Evolutionary conservation across 176 grass and related monocot species (phyloP).

Genomic region (Thinopyrum elongatum): DNA sequence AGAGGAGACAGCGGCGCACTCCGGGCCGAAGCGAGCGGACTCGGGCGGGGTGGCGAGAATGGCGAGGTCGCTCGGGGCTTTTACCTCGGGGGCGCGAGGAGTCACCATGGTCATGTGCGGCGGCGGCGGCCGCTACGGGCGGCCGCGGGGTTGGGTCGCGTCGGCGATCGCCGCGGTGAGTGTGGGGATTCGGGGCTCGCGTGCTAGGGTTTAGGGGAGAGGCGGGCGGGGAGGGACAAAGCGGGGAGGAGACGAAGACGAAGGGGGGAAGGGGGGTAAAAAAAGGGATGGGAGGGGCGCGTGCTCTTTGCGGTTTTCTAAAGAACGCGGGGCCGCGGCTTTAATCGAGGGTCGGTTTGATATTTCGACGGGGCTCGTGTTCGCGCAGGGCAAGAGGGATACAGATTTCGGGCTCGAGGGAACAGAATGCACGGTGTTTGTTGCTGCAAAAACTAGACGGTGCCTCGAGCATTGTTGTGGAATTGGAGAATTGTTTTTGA

Average conservation of each 20-base stretch:
- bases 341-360: not conserved
- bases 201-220: conserved; percentile 48
- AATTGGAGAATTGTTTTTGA: no score
- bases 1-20: not conserved
- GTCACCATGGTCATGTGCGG: conserved; percentile 46
- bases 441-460: not conserved
- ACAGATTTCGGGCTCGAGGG: no score
- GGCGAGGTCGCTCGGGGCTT: not conserved
- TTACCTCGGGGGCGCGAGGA: conserved; percentile 50
- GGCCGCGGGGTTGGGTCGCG: not conserved
- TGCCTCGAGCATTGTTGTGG: no score
- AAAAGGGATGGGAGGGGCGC: not conserved
- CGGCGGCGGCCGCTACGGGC: not conserved
- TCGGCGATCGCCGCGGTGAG: conserved; percentile 18
- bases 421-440: not conserved
- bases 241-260: not conserved
- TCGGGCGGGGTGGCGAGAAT: not conserved
- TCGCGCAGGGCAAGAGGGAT: no score
- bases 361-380: not conserved
- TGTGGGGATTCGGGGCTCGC: not conserved
- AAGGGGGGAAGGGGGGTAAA: not conserved
- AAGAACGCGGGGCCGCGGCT: not conserved
- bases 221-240: not conserved
- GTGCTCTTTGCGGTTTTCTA: not conserved
- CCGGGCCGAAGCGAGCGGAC: not conserved